Conservation (phyloP, 1,284 basidiomycete species). For the Moesziomyces antarcticus region DNA sequence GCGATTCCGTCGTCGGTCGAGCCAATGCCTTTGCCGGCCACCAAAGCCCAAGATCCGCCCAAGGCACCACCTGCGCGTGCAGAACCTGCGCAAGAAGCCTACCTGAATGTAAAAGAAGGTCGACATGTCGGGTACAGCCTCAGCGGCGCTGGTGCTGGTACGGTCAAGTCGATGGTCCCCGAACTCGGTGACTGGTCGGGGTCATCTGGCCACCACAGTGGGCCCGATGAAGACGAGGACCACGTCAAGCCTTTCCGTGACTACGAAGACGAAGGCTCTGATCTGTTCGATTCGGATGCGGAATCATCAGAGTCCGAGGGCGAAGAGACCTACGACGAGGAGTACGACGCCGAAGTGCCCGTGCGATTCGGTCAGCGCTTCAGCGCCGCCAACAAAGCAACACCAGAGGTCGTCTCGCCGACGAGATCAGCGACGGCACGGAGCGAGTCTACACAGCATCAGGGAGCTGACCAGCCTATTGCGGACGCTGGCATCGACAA, state of each 20-base stretch:
- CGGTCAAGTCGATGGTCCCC: constrained; percentile 43
- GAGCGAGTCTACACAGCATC: neutral
- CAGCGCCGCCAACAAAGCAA: constrained; percentile 7
- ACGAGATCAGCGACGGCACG: neutral
- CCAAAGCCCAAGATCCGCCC: neutral
- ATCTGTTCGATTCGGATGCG: constrained; percentile 32
- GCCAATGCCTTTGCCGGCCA: neutral
- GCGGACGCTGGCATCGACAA: neutral
- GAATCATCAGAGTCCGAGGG: constrained; percentile 14
- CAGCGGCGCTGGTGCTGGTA: constrained; percentile 11
- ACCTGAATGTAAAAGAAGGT: constrained; percentile 22
- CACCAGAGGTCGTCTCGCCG: neutral
- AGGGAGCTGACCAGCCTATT: neutral
- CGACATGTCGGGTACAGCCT: constrained; percentile 26
- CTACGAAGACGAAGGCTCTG: constrained; percentile 43
- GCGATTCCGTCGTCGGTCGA: constrained; percentile 1
- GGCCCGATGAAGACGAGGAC: constrained; percentile 1
- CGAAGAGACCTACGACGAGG: constrained; percentile 22
- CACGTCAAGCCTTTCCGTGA: constrained; percentile 24
- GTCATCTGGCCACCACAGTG: constrained; percentile 7
- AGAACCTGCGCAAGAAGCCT: constrained; percentile 8
- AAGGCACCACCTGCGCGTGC: constrained; percentile 2
- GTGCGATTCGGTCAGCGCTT: constrained; percentile 39
- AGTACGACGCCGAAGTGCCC: constrained; percentile 27
- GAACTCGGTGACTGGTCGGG: constrained; percentile 38